Percentiles rank a stretch among this genome's conserved stretches.
Evolutionary conservation across 495 filamentous ascomycete genomes (phyloP).

Genomic region (Penicillium ucsense): DNA sequence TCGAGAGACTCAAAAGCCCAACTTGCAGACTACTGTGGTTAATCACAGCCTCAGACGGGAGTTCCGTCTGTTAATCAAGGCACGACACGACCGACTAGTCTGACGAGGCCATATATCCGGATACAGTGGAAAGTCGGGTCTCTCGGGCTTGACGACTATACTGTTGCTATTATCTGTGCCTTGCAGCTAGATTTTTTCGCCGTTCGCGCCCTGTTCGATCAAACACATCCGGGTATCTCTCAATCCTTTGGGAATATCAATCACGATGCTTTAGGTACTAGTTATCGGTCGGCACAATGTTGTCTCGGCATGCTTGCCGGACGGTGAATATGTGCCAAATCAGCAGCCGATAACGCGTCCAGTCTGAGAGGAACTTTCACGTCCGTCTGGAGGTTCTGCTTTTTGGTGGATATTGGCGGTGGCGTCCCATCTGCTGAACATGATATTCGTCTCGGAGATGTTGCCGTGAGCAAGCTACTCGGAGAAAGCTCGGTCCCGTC

Average conservation of each 20-base stretch:
- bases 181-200: constrained; percentile 28
- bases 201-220: constrained; percentile 30
- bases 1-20: no score
- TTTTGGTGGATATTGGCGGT: constrained; percentile 20
- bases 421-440: constrained; percentile 9
- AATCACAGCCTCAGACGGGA: no score
- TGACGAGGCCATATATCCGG: no score
- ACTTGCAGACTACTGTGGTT: no score
- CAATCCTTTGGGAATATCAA: constrained; percentile 16
- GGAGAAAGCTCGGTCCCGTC: constrained; percentile 2
- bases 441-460: constrained; percentile 19
- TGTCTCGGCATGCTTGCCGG: constrained; percentile 17
- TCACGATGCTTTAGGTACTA: constrained; percentile 27
- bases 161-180: constrained; percentile 40
- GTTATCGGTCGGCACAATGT: constrained; percentile 24
- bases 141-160: constrained; percentile 19
- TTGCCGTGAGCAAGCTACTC: constrained; percentile 8
- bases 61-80: no score
- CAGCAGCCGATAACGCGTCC: constrained; percentile 16
- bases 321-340: constrained; percentile 9
- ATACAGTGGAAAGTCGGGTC: background rate
- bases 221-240: constrained; percentile 2
- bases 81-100: no score
- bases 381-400: background rate
- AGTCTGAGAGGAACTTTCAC: constrained; percentile 16